phyloP scores from a whole-genome alignment of 108 stramenopile genomes.

The Hondaea fermentalgiana region DNA sequence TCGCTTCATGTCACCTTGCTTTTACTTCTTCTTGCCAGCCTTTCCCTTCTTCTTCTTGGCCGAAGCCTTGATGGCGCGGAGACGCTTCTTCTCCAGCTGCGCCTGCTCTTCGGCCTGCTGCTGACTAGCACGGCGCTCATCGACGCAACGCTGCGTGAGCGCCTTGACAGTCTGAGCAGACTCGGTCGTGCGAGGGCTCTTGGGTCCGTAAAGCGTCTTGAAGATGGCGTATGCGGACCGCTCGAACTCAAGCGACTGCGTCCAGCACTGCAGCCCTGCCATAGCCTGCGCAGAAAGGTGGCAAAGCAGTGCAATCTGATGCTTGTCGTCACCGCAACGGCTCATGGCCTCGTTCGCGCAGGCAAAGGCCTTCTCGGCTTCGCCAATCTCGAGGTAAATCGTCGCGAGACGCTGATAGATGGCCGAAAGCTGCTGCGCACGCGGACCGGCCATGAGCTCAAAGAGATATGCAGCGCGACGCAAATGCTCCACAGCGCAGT shows the following conservation, averaged over 20 bases:
- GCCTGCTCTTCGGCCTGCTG: background rate
- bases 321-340: background rate
- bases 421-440: slow-evolving; percentile 58
- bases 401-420: slow-evolving; percentile 71
- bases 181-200: background rate
- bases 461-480: slow-evolving; percentile 71
- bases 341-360: background rate
- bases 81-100: background rate
- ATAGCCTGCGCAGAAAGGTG: background rate
- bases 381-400: slow-evolving; percentile 52
- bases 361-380: background rate
- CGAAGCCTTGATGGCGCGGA: background rate
- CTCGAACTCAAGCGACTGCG: background rate
- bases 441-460: slow-evolving; percentile 70
- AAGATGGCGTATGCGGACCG: slow-evolving; percentile 1
- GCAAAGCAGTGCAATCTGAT: background rate
- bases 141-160: background rate
- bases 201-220: background rate
- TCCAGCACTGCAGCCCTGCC: background rate
- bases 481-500: slow-evolving; percentile 60
- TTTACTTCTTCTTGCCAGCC: no score
- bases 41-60: background rate
- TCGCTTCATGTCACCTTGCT: no score
- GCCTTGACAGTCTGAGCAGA: background rate
- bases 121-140: background rate